Conservation (phyloP, 1,284 basidiomycete species). For the Chondrostereum purpureum region DNA sequence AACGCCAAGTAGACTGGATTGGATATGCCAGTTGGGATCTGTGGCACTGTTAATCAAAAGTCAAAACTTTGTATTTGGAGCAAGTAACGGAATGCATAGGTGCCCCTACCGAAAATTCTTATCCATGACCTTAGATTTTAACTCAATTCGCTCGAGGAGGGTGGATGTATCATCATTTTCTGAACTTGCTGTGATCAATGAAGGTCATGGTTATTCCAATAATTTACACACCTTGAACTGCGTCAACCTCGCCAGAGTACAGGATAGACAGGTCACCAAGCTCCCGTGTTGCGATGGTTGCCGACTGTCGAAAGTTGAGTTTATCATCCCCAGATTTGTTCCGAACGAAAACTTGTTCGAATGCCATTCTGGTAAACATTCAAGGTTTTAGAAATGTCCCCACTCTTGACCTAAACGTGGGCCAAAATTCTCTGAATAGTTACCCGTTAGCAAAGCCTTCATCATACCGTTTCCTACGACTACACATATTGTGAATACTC, state of each 20-base stretch:
- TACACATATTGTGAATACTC: not conserved
- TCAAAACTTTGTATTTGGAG: not conserved
- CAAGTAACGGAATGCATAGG: not conserved
- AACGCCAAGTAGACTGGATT: conserved; percentile 6
- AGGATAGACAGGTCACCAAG: conserved; percentile 4
- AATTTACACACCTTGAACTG: conserved; percentile 3
- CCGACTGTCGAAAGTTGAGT: conserved; percentile 2
- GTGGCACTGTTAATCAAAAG: not conserved
- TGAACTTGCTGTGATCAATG: not conserved
- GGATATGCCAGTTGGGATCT: conserved; percentile 8
- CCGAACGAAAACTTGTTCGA: conserved; percentile 6
- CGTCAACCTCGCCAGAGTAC: conserved; percentile 9
- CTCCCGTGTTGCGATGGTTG: conserved; percentile 3
- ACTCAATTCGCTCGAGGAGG: conserved; percentile 4
- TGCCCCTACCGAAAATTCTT: not conserved
- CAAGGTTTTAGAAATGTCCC: too few relatives aligned
- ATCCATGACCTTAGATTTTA: not conserved
- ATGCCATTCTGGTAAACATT: conserved; percentile 2
- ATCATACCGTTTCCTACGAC: conserved; percentile 2
- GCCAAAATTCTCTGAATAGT: not conserved
- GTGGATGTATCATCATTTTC: not conserved
- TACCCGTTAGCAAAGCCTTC: conserved; percentile 4
- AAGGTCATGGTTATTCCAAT: not conserved
- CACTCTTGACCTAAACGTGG: not conserved
- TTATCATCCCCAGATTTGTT: not conserved